Evolutionary conservation across 1,139 yeast species (phyloP), one percentile per base, ranked within the genome.

Genomic region (Protomyces inundatus): DNA sequence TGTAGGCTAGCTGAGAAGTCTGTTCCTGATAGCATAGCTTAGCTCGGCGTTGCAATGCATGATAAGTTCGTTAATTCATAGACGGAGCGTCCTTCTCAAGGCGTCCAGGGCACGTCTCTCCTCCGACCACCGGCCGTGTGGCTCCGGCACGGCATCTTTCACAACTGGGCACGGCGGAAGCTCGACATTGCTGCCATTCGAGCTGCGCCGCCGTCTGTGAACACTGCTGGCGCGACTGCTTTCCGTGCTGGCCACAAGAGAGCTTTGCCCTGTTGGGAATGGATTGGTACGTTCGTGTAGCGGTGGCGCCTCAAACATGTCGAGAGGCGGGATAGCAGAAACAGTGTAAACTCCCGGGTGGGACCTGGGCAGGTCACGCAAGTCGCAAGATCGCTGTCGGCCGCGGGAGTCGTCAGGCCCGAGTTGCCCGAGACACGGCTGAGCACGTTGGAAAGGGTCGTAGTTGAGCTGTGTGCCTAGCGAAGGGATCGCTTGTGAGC

Each of bases 61-160:
- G 9, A 12, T 36, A 36, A 1, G 9, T 7, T 36, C 39, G 12
- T 36, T 36, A 36, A 9, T 6, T 16, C 16, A 42, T 30, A 42
- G 32, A 16, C 48, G 48, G 30, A 42, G 48, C 2, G 23, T 42
- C 2, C 30, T 16, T 10, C 16, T 14, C n/a, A 58, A 23, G 35
- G 54, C 62, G 23, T 58, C 62, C 6, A 58, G 45, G 4, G 45
- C 56, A 14, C 62, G 51, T 7, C 52, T 34, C 36, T 58, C 62
- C 45, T 58, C 62, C 30, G 53, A 55, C 55, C 61, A 57, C 4
- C 61, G 46, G 6, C 60, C 60, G 14, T 39, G 51, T 16, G 34
- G 50, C 39, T 50, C 66, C 32, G 54, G 10, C 34, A 59, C 51
- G 32, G 61, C 54, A 45, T 34, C 55, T 33, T 60, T 14, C 48